Evolutionary conservation across 1,139 yeast genomes (phyloP).

Genomic region (Meyerozyma sp.): DNA sequence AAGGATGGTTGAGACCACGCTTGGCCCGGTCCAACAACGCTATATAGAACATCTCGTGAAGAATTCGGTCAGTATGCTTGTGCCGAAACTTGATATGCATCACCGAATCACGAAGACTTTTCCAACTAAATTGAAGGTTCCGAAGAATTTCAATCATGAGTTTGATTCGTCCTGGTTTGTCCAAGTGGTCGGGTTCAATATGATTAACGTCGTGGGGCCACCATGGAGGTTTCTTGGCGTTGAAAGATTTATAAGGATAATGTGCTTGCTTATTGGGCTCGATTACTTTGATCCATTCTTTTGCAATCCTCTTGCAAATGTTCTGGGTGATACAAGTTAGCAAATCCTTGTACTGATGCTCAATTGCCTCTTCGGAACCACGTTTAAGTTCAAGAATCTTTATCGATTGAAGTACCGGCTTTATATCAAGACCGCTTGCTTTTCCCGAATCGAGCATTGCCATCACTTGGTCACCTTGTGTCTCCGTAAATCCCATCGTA

Average conservation of each 20-base stretch:
- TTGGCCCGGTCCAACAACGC: background rate
- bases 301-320: slow-evolving; percentile 58
- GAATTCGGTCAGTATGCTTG: background rate
- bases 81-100: background rate
- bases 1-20: background rate
- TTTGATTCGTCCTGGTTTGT: slow-evolving; percentile 48
- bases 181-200: slow-evolving; percentile 70
- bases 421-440: background rate
- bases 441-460: background rate
- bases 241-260: slow-evolving; percentile 56
- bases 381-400: slow-evolving; percentile 2
- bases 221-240: slow-evolving; percentile 54
- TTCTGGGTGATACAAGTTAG: slow-evolving; percentile 33
- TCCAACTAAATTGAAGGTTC: slow-evolving; percentile 15
- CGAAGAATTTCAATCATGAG: slow-evolving; percentile 42
- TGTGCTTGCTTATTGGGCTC: slow-evolving; percentile 66
- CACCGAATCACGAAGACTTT: background rate
- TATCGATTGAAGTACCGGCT: background rate
- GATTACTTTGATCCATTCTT: slow-evolving; percentile 59
- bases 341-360: slow-evolving; percentile 7
- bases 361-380: background rate
- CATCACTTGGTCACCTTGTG: background rate
- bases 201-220: slow-evolving; percentile 64
- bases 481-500: background rate
- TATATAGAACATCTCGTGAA: background rate